Percentiles rank a stretch among this genome's conserved stretches.
Conservation (phyloP, 2,329 filamentous ascomycete genomes). For the Neopestalotiopsis sp. region DNA sequence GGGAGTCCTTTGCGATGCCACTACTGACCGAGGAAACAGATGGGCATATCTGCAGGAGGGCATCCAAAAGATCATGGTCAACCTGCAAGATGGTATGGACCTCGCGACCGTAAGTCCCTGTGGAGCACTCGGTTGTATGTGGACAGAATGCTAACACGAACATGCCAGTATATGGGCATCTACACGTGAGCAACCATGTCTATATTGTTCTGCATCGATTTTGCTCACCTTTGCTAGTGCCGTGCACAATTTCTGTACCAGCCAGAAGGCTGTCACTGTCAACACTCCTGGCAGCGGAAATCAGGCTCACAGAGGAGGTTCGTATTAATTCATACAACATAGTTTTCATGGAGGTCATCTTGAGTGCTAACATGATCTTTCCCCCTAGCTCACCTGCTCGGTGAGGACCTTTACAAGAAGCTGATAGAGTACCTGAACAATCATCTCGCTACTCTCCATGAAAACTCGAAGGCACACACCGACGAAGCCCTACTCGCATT, state of each 20-base stretch:
- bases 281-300: constrained; percentile 48
- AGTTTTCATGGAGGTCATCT: not conserved
- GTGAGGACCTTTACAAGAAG: constrained; percentile 94
- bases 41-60: constrained; percentile 90
- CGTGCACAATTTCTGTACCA: constrained; percentile 99
- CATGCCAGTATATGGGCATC: constrained; percentile 83
- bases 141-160: constrained; percentile 19
- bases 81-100: constrained; percentile 90
- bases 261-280: constrained; percentile 86
- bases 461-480: constrained; percentile 77
- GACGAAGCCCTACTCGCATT: constrained; percentile 91
- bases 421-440: constrained; percentile 82
- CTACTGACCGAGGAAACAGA: constrained; percentile 50
- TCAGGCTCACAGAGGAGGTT: constrained; percentile 74
- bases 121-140: not conserved
- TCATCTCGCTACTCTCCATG: constrained; percentile 76
- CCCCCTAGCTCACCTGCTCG: constrained; percentile 84
- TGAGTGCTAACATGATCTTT: constrained; percentile 14
- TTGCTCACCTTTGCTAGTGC: constrained; percentile 62
- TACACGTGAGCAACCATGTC: constrained; percentile 70
- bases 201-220: not conserved
- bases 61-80: constrained; percentile 91
- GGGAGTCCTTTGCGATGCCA: not conserved
- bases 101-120: constrained; percentile 76
- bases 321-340: not conserved